Conservation (phyloP, 2,329 filamentous ascomycete species). For the Proliferodiscus dingleyae region DNA sequence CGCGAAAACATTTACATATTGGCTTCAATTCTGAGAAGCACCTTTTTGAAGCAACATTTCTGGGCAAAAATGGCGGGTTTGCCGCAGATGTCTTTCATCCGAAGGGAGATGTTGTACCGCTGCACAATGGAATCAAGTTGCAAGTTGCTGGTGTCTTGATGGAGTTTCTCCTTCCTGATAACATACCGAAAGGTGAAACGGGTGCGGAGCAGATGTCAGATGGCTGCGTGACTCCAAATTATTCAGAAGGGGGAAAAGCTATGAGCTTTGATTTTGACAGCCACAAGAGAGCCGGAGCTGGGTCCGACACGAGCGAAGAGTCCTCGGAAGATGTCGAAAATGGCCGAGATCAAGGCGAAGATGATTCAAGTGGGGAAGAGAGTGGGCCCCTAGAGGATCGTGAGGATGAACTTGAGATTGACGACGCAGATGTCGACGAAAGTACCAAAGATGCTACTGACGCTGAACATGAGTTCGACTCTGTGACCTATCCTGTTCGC, state of each 20-base stretch:
- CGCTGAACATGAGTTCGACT: conserved; percentile 20
- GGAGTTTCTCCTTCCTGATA: conserved; percentile 62
- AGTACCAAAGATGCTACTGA: conserved; percentile 27
- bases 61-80: conserved; percentile 64
- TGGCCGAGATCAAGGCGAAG: conserved; percentile 20
- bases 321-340: conserved; percentile 25
- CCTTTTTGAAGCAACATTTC: conserved; percentile 57
- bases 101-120: conserved; percentile 48
- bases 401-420: no score
- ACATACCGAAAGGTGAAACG: conserved; percentile 47
- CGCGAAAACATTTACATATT: conserved; percentile 68
- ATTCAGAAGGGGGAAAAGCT: conserved; percentile 56
- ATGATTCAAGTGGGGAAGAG: conserved; percentile 24
- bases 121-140: conserved; percentile 62
- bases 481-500: not conserved
- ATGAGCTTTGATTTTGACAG: conserved; percentile 73
- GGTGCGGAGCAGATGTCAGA: conserved; percentile 51
- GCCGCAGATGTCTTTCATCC: conserved; percentile 54
- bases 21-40: conserved; percentile 59
- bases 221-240: conserved; percentile 43
- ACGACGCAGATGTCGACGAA: no score
- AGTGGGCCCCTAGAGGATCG: no score
- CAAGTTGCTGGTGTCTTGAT: conserved; percentile 69
- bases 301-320: conserved; percentile 36
- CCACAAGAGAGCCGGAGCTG: conserved; percentile 50